These are phyloP conservation scores for Paramecium octaurelia DNA, from an alignment of 73 alveolate genomes.

Conservation along the genomic window DNA sequence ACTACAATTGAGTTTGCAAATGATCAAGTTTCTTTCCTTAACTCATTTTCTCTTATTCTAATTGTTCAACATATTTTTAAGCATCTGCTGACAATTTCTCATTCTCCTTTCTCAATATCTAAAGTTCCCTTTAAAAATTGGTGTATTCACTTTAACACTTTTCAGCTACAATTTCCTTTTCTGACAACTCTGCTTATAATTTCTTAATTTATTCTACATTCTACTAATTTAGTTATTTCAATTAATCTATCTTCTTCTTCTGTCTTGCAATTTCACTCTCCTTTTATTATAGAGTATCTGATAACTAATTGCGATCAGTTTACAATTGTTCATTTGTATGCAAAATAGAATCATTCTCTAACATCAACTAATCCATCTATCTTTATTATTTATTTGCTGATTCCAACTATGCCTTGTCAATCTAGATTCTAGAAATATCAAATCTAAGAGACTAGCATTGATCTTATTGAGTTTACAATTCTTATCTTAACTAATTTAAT, in stretches of 20 bases:
- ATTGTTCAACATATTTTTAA: not conserved
- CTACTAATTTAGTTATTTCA: not conserved
- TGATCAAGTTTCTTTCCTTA: slow-evolving; percentile 2
- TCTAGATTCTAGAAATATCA: slow-evolving; percentile 36
- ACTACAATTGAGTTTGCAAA: not conserved
- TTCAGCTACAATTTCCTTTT: not conserved
- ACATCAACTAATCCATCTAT: slow-evolving; percentile 5
- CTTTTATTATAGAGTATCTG: slow-evolving; percentile 8
- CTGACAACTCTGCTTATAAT: not conserved
- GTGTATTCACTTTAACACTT: not conserved
- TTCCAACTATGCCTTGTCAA: slow-evolving; percentile 26
- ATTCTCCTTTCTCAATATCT: slow-evolving; percentile 10
- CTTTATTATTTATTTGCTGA: not conserved
- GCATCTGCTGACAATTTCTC: not conserved
- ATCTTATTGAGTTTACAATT: not conserved
- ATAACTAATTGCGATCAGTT: slow-evolving; percentile 8
- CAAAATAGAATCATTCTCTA: slow-evolving; percentile 21
- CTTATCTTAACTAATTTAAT: not conserved
- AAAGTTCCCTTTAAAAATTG: not conserved
- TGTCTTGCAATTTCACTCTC: slow-evolving; percentile 7
- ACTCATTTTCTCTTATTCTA: not conserved
- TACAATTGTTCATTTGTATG: slow-evolving; percentile 4
- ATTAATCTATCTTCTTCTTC: not conserved
- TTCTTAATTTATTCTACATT: not conserved
- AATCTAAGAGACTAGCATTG: not conserved